Percentiles rank a stretch among this genome's conserved stretches.
phyloP scores from a whole-genome alignment of 2,329 filamentous ascomycete species.

The Orbilia quercus region DNA sequence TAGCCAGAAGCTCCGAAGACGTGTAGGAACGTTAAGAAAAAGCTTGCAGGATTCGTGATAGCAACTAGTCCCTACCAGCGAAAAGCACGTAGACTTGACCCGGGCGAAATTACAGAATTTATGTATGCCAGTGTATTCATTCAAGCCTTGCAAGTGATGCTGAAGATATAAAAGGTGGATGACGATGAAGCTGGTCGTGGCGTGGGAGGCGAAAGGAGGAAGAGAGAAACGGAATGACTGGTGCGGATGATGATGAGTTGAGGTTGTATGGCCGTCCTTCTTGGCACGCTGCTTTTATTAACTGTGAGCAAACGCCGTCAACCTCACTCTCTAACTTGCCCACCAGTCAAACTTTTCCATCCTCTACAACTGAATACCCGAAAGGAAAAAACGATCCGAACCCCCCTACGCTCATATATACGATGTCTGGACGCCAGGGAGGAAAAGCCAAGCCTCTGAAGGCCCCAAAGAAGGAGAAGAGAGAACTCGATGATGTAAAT shows the following conservation, averaged over 20 bases:
- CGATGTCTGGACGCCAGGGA: conserved; percentile 60
- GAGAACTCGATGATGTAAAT: conserved; percentile 47
- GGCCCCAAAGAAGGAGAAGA: conserved; percentile 59
- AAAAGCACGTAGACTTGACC: conserved; percentile 53
- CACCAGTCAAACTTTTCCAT: conserved; percentile 45
- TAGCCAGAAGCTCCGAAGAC: conserved; percentile 49
- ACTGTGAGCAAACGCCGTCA: conserved; percentile 29
- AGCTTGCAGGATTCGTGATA: conserved; percentile 36
- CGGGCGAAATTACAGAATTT: conserved; percentile 12
- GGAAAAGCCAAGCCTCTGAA: conserved; percentile 61
- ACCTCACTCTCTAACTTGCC: conserved; percentile 29
- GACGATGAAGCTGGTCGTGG: conserved; percentile 2
- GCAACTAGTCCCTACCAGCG: conserved; percentile 55
- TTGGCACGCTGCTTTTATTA: conserved; percentile 50
- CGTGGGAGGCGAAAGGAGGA: conserved; percentile 12
- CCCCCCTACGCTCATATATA: conserved; percentile 3
- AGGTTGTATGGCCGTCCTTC: conserved; percentile 27
- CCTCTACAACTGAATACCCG: conserved; percentile 12
- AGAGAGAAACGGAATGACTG: conserved; percentile 31
- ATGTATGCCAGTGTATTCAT: conserved; percentile 20
- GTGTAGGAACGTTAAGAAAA: conserved; percentile 13
- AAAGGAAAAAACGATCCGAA: conserved; percentile 7
- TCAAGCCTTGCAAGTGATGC: conserved; percentile 5
- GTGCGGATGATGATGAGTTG: conserved; percentile 25
- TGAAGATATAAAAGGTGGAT: conserved; percentile 18